phyloP scores from a whole-genome alignment of 1,139 yeast species.

The Hansenula lynferdii region DNA sequence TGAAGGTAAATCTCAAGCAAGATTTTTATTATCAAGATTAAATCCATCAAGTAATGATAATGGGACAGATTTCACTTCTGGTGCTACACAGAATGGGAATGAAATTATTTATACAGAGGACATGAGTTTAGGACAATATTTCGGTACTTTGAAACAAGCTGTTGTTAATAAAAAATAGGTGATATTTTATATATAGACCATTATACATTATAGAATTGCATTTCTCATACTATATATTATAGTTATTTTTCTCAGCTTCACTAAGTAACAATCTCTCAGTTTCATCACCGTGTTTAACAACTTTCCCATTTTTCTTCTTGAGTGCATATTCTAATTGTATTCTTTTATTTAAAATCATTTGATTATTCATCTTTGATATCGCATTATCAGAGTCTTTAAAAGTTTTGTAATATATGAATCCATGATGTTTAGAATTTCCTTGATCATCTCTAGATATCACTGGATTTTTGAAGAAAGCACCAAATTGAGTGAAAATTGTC shows the following conservation, averaged over 20 bases:
- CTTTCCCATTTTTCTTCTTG: constrained; percentile 54
- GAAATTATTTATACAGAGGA: constrained; percentile 5
- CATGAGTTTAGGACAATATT: constrained; percentile 4
- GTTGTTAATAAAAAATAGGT: constrained; percentile 3
- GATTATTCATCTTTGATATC: constrained; percentile 63
- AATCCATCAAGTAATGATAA: constrained; percentile 33
- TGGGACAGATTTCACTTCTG: neutral
- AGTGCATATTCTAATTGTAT: constrained; percentile 66
- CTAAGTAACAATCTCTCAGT: constrained; percentile 71
- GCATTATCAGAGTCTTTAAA: constrained; percentile 75
- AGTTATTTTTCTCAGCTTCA: constrained; percentile 46
- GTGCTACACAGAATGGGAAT: neutral
- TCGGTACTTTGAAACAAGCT: neutral
- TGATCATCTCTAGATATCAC: constrained; percentile 46
- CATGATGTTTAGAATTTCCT: constrained; percentile 59
- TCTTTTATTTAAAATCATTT: constrained; percentile 61
- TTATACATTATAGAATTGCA: neutral
- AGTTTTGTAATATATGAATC: constrained; percentile 54
- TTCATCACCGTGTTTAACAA: constrained; percentile 69
- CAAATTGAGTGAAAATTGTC: constrained; percentile 68
- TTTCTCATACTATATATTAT: constrained; percentile 2
- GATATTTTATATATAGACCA: neutral
- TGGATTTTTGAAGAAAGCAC: constrained; percentile 51
- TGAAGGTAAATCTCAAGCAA: constrained; percentile 65
- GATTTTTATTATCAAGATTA: constrained; percentile 59